Evolutionary conservation across 2,329 filamentous ascomycete species (phyloP).

Genomic region (Cercospora sesami): DNA sequence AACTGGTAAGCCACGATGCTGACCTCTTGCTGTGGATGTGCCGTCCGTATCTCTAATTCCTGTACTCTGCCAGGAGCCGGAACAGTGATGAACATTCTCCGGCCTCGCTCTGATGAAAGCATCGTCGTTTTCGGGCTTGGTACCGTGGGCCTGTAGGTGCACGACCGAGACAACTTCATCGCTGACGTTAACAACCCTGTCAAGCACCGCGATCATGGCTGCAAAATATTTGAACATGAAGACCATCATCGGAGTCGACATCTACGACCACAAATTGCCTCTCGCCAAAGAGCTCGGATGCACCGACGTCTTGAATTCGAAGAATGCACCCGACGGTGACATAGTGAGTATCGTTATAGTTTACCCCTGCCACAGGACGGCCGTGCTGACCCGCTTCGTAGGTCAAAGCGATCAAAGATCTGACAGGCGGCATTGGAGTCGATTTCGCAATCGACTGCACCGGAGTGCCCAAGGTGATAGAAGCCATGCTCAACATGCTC

Average conservation of each 20-base stretch:
- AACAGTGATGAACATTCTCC: neutral
- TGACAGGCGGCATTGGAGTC: constrained; percentile 19
- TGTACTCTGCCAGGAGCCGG: neutral
- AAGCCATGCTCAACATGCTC: constrained; percentile 22
- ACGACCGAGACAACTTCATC: neutral
- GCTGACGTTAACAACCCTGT: neutral
- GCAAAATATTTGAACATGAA: constrained; percentile 24
- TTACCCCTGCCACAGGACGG: neutral
- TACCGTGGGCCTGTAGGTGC: constrained; percentile 20
- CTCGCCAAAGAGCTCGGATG: constrained; percentile 24
- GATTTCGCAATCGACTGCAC: constrained; percentile 27
- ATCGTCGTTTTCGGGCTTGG: constrained; percentile 3
- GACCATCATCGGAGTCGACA: constrained; percentile 30
- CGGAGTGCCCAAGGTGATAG: constrained; percentile 25
- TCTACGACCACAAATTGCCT: constrained; percentile 25
- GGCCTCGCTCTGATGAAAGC: neutral
- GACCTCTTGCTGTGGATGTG: neutral
- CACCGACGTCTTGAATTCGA: constrained; percentile 24
- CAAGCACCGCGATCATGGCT: constrained; percentile 25
- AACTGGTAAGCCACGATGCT: neutral
- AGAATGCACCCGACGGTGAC: constrained; percentile 14
- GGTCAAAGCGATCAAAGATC: constrained; percentile 17
- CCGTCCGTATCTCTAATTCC: neutral
- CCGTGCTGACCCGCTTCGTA: neutral
- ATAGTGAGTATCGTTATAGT: neutral